Percentiles rank a stretch among this genome's conserved stretches.
phyloP scores from a whole-genome alignment of 2,329 filamentous ascomycete genomes.

The Colletotrichum aenigma region DNA sequence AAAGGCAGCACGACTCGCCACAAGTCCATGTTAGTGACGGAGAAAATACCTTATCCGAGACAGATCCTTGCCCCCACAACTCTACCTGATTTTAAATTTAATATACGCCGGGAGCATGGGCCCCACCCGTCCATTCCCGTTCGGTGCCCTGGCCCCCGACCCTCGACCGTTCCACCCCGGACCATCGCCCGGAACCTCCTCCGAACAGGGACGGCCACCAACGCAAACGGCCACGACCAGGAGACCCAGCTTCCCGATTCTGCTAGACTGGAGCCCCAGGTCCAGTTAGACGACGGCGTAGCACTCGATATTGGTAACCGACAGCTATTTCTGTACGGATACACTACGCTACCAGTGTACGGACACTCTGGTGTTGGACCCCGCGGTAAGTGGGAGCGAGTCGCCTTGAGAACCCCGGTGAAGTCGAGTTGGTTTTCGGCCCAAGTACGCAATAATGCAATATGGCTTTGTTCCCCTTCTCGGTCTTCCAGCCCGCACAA shows the following conservation, averaged over 20 bases:
- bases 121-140: not conserved
- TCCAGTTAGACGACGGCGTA: not conserved
- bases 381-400: not conserved
- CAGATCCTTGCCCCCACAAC: not conserved
- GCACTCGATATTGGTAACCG: not conserved
- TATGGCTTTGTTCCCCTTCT: not conserved
- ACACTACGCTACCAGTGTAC: not conserved
- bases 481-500: not conserved
- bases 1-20: not conserved
- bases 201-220: slow-evolving; percentile 6
- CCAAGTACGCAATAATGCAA: not conserved
- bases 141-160: not conserved
- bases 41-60: slow-evolving; percentile 13
- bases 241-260: not conserved
- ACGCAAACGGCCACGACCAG: not conserved
- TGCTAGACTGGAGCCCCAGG: not conserved
- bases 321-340: not conserved
- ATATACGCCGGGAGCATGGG: not conserved
- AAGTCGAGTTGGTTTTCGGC: not conserved
- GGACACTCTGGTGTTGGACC: not conserved
- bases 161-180: not conserved
- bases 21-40: not conserved
- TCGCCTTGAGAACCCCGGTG: not conserved
- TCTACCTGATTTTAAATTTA: slow-evolving; percentile 13
- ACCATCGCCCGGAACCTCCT: not conserved